Base-by-base conservation (phyloP, 352 stramenopile species). In the Chrysophaeum taylorii region DNA sequence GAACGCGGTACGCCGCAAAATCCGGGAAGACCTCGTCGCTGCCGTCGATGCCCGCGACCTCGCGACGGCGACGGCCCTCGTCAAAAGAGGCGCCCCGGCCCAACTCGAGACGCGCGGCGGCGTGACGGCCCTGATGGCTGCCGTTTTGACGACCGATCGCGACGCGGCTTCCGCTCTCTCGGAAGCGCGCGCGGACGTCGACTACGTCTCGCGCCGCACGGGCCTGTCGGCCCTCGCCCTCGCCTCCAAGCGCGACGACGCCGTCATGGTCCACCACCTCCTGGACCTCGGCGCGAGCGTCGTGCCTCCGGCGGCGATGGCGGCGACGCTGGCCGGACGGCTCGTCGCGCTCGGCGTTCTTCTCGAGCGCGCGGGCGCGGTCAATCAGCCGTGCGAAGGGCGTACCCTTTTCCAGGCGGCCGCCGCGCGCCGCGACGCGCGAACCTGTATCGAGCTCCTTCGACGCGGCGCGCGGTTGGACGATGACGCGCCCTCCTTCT, bases 221-320 rank as follows among this genome's bases (percentile, higher is more conserved):
- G 52, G 52, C 25, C 33, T 63, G 33, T 63, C 52, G 27, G 52
- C 52, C 5, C 7, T 63, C 27, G 52, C 52, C 9, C 33, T 63
- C 27, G 52, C 52, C 27, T 7, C 27, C 7, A 63, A 63, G 52
- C 52, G 52, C 52, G 52, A 31, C 25, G 52, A 63, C 23, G 27
- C 29, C 2, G 52, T 63, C 27, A 63, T 63, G 52, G n/a, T 35
- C 27, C 52, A 63, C 52, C 52, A 63, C 52, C 52, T 63, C 9
- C 29, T 63, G 5, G 52, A 63, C 52, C 33, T 63, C 12, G 52
- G 52, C 25, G 52, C 52, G 4, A 21, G 14, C 14, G 41, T 21
- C 52, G 52, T 38, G 7, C 2, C 14, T 25, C 29, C 52, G 33
- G 27, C 52, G 7, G 2, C 39, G 9, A 31, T 35, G 2, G 52